Base-by-base conservation (phyloP, 148 eudicot genomes). In the Rhododendron henanense region DNA sequence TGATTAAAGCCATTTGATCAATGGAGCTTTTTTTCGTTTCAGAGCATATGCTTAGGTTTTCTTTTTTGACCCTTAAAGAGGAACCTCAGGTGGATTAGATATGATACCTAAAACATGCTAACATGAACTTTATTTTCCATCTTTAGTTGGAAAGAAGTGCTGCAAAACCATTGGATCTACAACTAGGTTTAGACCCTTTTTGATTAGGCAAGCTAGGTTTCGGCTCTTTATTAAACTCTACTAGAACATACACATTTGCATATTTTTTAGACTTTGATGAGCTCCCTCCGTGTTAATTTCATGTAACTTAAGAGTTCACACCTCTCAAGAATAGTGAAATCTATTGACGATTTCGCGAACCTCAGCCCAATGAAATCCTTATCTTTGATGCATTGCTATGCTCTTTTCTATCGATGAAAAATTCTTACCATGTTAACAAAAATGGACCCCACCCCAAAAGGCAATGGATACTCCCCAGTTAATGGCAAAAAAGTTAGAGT, bases 21-120 rank as follows among this genome's bases (percentile, higher is more conserved):
- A 75, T 75, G 79, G 47, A 37, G 79, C 79, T 75, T 75, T 75
- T 75, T 75, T 71, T 75, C 79, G 47, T 75, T 39, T 75, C 11
- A 75, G 79, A 18, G 79, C 79, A 71, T 75, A 39, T 35, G 45
- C 45, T 75, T 18, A 39, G n/a, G 79, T 37, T 75, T 75, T 8
- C 79, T 75, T 75, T 75, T 75, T 75, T 75, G 79, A 75, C 79
- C n/a, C 79, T 75, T 39, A 75, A 35, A 75, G 79, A 75, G 79
- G 79, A 39, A 75, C 79, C 79, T 39, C 79, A 75, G 47, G 47
- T 75, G 47, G 47, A 1, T 75, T 39, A 18, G 79, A 31, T 31
- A 75, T 75, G 79, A 75, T 75, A 75, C 23, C 79, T 75, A 6
- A 18, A 75, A 75, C 76, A 71, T 71, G 76, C 76, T 13, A 33